These are phyloP conservation scores for Irpex sp. DNA, from an alignment of 1,284 basidiomycete species.

Conservation along the genomic window DNA sequence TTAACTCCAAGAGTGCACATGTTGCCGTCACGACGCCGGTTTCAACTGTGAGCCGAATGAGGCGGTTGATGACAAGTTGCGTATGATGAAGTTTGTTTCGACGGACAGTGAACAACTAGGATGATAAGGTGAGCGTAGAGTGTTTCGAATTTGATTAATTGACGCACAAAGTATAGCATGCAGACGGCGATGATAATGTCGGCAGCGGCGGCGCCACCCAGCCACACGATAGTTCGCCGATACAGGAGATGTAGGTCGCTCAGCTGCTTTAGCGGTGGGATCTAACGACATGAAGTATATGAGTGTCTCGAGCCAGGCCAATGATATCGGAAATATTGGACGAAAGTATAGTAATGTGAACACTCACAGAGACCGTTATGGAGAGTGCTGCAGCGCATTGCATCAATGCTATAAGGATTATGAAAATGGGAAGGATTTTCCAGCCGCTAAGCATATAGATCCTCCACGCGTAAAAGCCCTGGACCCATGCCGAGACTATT, in stretches of 20 bases:
- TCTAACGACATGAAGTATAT: not conserved
- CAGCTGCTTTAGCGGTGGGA: not conserved
- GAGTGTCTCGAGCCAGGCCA: no score
- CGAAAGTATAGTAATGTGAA: not conserved
- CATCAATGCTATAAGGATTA: conserved; percentile 8
- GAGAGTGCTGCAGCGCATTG: conserved; percentile 14
- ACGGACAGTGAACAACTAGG: conserved; percentile 4
- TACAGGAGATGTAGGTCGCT: not conserved
- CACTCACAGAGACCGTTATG: not conserved
- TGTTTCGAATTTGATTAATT: not conserved
- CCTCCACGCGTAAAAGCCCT: conserved; percentile 21
- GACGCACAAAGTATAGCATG: conserved; percentile 30
- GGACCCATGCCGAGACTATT: conserved; percentile 20
- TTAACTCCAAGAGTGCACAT: conserved; percentile 17
- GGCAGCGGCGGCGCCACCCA: conserved; percentile 33
- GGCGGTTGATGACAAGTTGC: conserved; percentile 17
- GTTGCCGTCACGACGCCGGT: conserved; percentile 18
- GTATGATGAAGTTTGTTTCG: conserved; percentile 9
- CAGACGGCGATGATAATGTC: conserved; percentile 33
- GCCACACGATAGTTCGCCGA: conserved; percentile 23
- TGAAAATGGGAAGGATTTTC: conserved; percentile 11
- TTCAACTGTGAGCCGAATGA: conserved; percentile 21
- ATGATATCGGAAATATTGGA: not conserved
- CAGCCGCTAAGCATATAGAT: conserved; percentile 15
- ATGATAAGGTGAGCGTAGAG: not conserved